phyloP scores from a whole-genome alignment of 1,284 basidiomycete genomes.

The Inonotus obliquus region DNA sequence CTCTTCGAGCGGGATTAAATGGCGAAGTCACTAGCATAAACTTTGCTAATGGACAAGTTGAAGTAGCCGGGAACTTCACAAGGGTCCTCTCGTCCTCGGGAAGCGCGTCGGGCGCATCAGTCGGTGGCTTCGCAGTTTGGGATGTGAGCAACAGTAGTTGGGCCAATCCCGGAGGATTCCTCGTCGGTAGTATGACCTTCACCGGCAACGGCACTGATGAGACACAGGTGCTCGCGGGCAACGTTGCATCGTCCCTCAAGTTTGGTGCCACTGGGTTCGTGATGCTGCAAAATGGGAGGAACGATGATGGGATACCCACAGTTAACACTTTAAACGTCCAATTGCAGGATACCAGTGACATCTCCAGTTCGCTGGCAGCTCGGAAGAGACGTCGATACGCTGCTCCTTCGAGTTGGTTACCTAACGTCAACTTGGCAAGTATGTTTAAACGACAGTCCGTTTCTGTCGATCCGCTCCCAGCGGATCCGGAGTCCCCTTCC shows the following conservation, averaged over 20 bases:
- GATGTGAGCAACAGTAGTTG: constrained; percentile 60
- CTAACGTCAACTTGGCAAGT: constrained; percentile 40
- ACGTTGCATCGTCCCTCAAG: constrained; percentile 46
- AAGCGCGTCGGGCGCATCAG: constrained; percentile 34
- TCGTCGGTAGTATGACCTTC: constrained; percentile 71
- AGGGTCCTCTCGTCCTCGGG: constrained; percentile 39
- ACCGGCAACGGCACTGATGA: constrained; percentile 46
- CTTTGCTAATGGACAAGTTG: constrained; percentile 47
- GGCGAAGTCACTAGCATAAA: constrained; percentile 66
- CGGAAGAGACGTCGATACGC: constrained; percentile 35
- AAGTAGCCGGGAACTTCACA: constrained; percentile 77
- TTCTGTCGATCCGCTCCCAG: constrained; percentile 45
- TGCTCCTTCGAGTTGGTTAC: constrained; percentile 43
- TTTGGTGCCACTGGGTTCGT: constrained; percentile 72
- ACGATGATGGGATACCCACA: constrained; percentile 40
- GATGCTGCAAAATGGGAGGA: constrained; percentile 56
- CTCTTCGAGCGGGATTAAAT: constrained; percentile 74
- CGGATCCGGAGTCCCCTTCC: constrained; percentile 50
- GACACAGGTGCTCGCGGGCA: constrained; percentile 63
- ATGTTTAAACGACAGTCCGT: constrained; percentile 52
- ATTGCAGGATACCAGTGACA: constrained; percentile 36
- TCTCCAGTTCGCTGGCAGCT: constrained; percentile 27
- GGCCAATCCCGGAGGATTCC: constrained; percentile 69
- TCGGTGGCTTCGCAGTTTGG: constrained; percentile 77
- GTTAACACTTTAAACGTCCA: constrained; percentile 55